A percentile compares a stretch with the other conserved stretches of the same genome.
Evolutionary conservation across 2,329 filamentous ascomycete species (phyloP).

Genomic region (Calonectria naviculata): DNA sequence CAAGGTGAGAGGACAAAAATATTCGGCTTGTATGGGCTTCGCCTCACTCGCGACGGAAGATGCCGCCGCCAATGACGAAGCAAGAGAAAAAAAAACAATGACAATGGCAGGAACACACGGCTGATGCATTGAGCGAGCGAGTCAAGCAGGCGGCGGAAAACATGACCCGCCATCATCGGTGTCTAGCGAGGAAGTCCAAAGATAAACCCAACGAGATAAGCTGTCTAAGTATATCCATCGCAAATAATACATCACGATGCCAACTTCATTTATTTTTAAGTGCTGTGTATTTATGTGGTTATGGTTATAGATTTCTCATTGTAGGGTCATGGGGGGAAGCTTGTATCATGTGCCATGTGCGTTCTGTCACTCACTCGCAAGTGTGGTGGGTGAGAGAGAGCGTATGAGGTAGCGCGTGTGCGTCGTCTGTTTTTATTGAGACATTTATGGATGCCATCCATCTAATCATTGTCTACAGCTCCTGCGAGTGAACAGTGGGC

Average conservation of each 20-base stretch:
- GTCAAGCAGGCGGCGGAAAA: background rate
- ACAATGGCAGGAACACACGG: too few relatives aligned
- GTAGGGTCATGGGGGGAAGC: background rate
- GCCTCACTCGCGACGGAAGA: slow-evolving; percentile 1
- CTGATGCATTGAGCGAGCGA: too few relatives aligned
- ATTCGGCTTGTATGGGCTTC: background rate
- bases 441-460: background rate
- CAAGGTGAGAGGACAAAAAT: background rate
- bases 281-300: too few relatives aligned
- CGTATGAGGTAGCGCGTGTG: background rate
- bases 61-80: background rate
- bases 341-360: background rate
- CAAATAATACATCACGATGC: background rate
- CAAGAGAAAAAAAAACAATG: background rate
- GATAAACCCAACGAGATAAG: background rate
- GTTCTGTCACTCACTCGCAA: background rate
- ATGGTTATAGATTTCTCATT: background rate
- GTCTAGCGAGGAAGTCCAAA: background rate
- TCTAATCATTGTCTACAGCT: background rate
- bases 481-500: background rate
- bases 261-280: background rate
- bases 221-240: too few relatives aligned
- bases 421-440: background rate
- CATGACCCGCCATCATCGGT: background rate
- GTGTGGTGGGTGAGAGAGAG: background rate